Evolutionary conservation across 1,139 yeast species (phyloP), one percentile per base, ranked within the genome.

Genomic region (Geotrichum restrictum): DNA sequence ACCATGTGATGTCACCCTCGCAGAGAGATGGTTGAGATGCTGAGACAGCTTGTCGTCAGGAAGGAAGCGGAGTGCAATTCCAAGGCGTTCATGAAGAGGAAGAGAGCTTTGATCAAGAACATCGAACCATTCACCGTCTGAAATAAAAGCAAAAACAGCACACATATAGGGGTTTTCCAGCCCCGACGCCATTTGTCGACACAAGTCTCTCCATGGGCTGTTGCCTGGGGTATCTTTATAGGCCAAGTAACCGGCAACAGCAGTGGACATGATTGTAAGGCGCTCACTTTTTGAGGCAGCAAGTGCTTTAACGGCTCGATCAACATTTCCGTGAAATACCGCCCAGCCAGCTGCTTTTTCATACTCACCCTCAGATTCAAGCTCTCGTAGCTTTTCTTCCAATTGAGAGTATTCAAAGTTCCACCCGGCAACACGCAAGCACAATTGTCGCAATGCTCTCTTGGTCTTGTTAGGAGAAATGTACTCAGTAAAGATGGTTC

Each of bases 301-400:
- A 52, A 93, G 72, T 11, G 88, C 83, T 33, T 80, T 81, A 8
- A 91, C 86, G 0, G 97, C 96, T 53, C 83, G 77, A 3, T 80
- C 78, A 1, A 93, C 86, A 66, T 89, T 87, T 1, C 96, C 96
- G 65, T 88, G 94, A 68, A 93, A 93, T 0, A 89, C 93, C 0
- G 98, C 97, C 96, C 96, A 88, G 0, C 95, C 98, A 0, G 98
- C 98, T 0, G 98, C 98, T 64, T 93, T 84, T 58, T 88, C 96
- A 56, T 79, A 79, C 57, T 80, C 78, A 0, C 88, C 93, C 27
- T 74, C 69, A 0, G 72, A 68, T 29, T 84, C 79, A 44, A 91
- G 73, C 42, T 75, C 73, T 34, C 73, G 72, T 47, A 88, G 77
- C 59, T 85, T 82, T 45, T 78, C 82, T 55, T 89, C 95, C 58